Percentiles rank a stretch among this genome's conserved stretches.
Evolutionary conservation across 2,329 filamentous ascomycete species (phyloP).

Genomic region (Thyridium curvatum): DNA sequence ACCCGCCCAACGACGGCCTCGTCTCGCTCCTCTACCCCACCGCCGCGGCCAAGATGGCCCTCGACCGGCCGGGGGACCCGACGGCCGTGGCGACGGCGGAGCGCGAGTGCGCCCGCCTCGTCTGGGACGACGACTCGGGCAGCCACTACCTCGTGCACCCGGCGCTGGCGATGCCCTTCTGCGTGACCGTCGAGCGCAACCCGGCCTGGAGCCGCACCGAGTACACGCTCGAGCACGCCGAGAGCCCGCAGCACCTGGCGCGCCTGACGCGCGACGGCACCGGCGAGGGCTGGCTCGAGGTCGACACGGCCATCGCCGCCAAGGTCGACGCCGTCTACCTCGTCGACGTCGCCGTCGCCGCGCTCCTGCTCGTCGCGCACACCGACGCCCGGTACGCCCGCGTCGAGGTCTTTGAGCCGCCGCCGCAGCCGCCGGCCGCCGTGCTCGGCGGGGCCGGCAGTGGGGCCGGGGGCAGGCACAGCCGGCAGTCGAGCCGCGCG

Average conservation of each 20-base stretch:
- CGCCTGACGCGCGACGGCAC: slow-evolving; percentile 55
- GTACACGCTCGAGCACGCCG: slow-evolving; percentile 60
- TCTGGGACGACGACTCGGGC: slow-evolving; percentile 60
- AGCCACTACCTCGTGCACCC: slow-evolving; percentile 59
- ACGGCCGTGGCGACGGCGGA: slow-evolving; percentile 57
- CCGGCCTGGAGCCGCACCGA: slow-evolving; percentile 55
- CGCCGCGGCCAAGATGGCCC: slow-evolving; percentile 56
- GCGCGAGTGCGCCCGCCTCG: slow-evolving; percentile 62
- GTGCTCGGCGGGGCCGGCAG: slow-evolving; percentile 13
- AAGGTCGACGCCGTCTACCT: slow-evolving; percentile 56
- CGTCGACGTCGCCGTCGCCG: slow-evolving; percentile 55
- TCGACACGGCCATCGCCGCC: slow-evolving; percentile 54
- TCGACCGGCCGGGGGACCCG: slow-evolving; percentile 53
- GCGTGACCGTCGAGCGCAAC: slow-evolving; percentile 51
- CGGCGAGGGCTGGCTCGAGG: slow-evolving; percentile 52
- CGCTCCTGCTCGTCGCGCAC: slow-evolving; percentile 53
- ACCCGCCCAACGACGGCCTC: slow-evolving; percentile 54
- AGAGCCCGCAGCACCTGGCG: slow-evolving; percentile 54
- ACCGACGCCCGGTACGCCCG: slow-evolving; percentile 45
- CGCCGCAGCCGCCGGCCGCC: slow-evolving; percentile 54
- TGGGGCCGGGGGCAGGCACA: slow-evolving; percentile 16
- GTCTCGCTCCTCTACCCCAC: slow-evolving; percentile 64
- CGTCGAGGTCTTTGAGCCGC: slow-evolving; percentile 53
- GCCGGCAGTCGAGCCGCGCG: slow-evolving; percentile 21
- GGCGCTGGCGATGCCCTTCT: slow-evolving; percentile 56